A percentile compares a stretch with the other conserved stretches of the same genome.
These are phyloP conservation scores for Eimeria falciformis DNA, from an alignment of 169 alveolate genomes.

Conservation along the genomic window DNA sequence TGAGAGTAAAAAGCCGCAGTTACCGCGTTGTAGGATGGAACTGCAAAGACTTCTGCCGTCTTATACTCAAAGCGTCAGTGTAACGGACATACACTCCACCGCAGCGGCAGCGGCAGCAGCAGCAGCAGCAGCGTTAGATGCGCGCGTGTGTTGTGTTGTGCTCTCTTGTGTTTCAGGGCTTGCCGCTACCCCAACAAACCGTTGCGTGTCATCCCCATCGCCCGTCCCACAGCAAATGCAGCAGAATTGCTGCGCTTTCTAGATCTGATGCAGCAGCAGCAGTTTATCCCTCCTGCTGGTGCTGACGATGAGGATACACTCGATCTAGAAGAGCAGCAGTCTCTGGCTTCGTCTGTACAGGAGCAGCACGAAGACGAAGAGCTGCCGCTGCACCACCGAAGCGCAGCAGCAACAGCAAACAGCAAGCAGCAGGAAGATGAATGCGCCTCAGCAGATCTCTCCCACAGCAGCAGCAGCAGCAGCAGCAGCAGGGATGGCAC, in stretches of 20 bases:
- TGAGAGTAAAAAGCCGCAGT: conserved; percentile 14
- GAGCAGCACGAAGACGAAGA: conserved; percentile 2
- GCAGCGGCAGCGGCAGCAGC: conserved; percentile 9
- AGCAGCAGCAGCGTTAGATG: neutral
- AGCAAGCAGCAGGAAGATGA: conserved; percentile 53
- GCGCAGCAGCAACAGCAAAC: conserved; percentile 39
- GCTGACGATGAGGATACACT: conserved; percentile 11
- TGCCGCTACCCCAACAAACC: conserved; percentile 43
- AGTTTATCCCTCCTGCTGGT: neutral
- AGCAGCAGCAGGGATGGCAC: neutral
- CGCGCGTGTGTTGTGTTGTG: neutral
- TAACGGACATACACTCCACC: neutral
- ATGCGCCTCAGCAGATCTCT: neutral
- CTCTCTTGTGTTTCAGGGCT: conserved; percentile 29
- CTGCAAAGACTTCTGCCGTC: conserved; percentile 51
- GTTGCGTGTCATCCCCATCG: conserved; percentile 4
- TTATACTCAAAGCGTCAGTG: conserved; percentile 35
- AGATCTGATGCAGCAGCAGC: conserved; percentile 9
- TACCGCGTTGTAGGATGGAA: conserved; percentile 67
- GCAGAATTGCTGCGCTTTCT: conserved; percentile 20
- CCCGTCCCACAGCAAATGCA: conserved; percentile 48
- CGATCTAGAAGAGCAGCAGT: conserved; percentile 17
- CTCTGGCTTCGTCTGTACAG: neutral
- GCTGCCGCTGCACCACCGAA: neutral
- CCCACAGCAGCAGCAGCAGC: conserved; percentile 42